Conservation (phyloP, 768 basidiomycete species). For the Rhodosporidiobolus sp. region DNA sequence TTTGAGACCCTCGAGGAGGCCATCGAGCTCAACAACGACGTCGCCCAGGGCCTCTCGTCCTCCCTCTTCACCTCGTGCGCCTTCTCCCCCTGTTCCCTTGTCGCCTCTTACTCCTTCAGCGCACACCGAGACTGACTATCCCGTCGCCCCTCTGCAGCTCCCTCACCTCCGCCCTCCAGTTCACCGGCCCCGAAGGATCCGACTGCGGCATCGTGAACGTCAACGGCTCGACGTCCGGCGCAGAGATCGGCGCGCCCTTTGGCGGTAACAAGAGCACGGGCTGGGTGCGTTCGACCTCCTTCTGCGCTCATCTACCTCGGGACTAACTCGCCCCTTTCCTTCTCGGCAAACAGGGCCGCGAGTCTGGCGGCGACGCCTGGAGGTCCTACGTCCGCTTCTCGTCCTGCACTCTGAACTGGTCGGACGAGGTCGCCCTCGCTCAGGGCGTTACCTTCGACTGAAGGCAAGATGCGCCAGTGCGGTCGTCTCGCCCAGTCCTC, state of each 20-base stretch:
- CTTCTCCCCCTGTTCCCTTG: no score
- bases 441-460: slow-evolving; percentile 78
- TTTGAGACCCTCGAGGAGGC: slow-evolving; percentile 53
- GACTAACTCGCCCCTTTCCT: not conserved
- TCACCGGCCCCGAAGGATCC: slow-evolving; percentile 84
- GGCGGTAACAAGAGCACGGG: slow-evolving; percentile 69
- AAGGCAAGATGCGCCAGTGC: no score
- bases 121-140: not conserved
- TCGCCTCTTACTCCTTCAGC: no score
- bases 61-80: slow-evolving; percentile 71
- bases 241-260: slow-evolving; percentile 80
- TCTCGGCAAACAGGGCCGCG: slow-evolving; percentile 65
- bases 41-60: slow-evolving; percentile 86
- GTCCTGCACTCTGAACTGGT: slow-evolving; percentile 89
- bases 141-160: slow-evolving; percentile 50
- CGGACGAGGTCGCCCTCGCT: slow-evolving; percentile 79
- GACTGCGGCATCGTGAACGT: slow-evolving; percentile 73
- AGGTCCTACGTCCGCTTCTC: slow-evolving; percentile 55
- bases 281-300: slow-evolving; percentile 44
- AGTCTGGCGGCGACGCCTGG: slow-evolving; percentile 98
- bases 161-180: slow-evolving; percentile 76
- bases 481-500: not conserved
- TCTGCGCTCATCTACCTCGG: not conserved
- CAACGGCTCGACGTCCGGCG: slow-evolving; percentile 67
- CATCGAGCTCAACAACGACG: slow-evolving; percentile 80